Conservation (phyloP, 768 basidiomycete genomes). For the Chalciporus pseudorubinellus region DNA sequence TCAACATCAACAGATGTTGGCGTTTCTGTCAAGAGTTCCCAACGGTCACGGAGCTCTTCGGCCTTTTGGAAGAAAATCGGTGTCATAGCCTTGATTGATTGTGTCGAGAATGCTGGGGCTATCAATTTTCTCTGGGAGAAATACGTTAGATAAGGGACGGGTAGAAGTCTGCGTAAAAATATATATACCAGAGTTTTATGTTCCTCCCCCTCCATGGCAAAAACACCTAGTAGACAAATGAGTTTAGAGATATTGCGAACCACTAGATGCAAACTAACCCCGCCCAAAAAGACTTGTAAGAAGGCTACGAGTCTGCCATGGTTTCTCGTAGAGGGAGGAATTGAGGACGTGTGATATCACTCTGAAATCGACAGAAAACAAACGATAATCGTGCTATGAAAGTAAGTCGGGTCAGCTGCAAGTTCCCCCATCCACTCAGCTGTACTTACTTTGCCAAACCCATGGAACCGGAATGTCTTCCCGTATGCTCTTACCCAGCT, state of each 20-base stretch:
- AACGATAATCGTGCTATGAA: constrained; percentile 50
- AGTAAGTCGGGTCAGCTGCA: not conserved
- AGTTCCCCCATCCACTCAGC: not conserved
- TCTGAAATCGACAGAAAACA: constrained; percentile 52
- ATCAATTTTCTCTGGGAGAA: constrained; percentile 42
- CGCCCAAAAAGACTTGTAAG: constrained; percentile 48
- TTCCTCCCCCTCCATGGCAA: constrained; percentile 51
- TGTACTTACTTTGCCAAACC: constrained; percentile 45
- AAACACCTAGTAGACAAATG: constrained; percentile 37
- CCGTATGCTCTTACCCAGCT: constrained; percentile 47
- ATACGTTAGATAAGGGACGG: not conserved
- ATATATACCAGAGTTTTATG: constrained; percentile 41
- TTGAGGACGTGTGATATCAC: constrained; percentile 48
- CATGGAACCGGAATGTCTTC: constrained; percentile 53
- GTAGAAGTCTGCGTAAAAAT: not conserved
- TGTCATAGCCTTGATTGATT: constrained; percentile 42
- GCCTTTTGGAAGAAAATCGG: constrained; percentile 53
- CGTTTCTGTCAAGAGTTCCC: constrained; percentile 34
- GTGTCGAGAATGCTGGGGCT: constrained; percentile 48
- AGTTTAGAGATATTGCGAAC: not conserved
- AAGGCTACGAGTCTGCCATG: constrained; percentile 52
- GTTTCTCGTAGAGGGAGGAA: constrained; percentile 50
- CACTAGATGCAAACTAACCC: constrained; percentile 31
- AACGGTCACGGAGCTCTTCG: constrained; percentile 45
- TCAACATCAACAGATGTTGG: not conserved